Conservation (phyloP, 176 grass and related monocot species). For the Eragrostis curvula region DNA sequence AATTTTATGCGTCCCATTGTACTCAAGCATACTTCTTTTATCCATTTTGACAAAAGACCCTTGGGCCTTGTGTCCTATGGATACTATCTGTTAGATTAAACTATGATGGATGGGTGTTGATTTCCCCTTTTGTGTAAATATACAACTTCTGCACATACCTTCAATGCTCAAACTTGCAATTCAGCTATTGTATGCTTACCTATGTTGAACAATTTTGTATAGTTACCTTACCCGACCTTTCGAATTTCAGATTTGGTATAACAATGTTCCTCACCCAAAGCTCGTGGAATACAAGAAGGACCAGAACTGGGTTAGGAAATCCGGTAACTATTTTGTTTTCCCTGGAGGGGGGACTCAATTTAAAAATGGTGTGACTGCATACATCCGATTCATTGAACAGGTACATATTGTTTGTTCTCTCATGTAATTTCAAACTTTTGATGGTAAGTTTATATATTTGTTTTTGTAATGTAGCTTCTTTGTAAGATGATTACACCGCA, state of each 20-base stretch:
- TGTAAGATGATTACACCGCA: neutral
- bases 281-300: constrained; percentile 95
- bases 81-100: constrained; percentile 8
- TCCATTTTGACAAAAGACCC: neutral
- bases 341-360: constrained; percentile 95
- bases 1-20: constrained; percentile 3
- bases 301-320: constrained; percentile 88
- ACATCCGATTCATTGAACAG: constrained; percentile 88
- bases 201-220: constrained; percentile 11
- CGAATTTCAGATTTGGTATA: constrained; percentile 87
- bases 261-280: constrained; percentile 96
- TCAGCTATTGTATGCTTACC: neutral
- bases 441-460: neutral
- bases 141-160: neutral
- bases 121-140: neutral
- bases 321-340: constrained; percentile 79
- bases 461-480: neutral
- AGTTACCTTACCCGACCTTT: neutral
- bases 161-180: constrained; percentile 25
- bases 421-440: constrained; percentile 23
- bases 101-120: neutral
- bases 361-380: constrained; percentile 74
- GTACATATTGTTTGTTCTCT: constrained; percentile 47
- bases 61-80: neutral
- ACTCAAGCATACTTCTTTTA: neutral